These are phyloP conservation scores for Crithidia mellificae DNA, from an alignment of 208 protist genomes.

Conservation along the genomic window DNA sequence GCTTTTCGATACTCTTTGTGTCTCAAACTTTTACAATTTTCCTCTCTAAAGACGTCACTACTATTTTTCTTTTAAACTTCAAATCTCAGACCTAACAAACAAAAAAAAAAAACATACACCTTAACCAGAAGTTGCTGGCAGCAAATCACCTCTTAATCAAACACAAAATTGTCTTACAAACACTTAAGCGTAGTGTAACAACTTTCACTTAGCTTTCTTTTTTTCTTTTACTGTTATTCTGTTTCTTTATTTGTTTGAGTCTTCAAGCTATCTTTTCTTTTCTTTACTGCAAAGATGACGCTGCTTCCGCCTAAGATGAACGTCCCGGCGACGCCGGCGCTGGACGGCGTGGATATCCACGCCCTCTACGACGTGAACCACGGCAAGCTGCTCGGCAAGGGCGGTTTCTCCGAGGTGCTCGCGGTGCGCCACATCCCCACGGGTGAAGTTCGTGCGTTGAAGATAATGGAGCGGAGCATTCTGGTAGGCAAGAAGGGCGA, in stretches of 20 bases:
- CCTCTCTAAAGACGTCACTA: too few species aligned
- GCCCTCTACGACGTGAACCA: conserved; percentile 69
- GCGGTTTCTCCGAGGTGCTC: conserved; percentile 83
- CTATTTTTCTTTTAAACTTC: too few species aligned
- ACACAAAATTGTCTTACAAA: too few species aligned
- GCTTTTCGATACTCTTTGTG: too few species aligned
- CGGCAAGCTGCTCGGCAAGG: conserved; percentile 63
- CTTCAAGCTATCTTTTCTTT: too few species aligned
- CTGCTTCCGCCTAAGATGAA: conserved; percentile 43
- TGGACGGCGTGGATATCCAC: conserved; percentile 64
- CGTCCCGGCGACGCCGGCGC: conserved; percentile 71
- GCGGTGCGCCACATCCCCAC: conserved; percentile 60
- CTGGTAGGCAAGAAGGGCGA: conserved; percentile 77
- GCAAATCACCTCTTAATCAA: too few species aligned
- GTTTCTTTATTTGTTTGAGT: not conserved
- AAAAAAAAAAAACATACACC: too few species aligned
- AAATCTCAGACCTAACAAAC: too few species aligned
- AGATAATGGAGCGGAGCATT: conserved; percentile 65
- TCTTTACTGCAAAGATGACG: not conserved
- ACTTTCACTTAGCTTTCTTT: not conserved
- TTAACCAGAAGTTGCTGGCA: too few species aligned
- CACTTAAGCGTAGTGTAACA: not conserved
- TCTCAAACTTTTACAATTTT: too few species aligned
- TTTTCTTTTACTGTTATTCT: conserved; percentile 9
- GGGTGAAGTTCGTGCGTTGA: conserved; percentile 71